These are phyloP conservation scores for Apiosordaria backusii DNA, from an alignment of 495 filamentous ascomycete species.

Conservation along the genomic window DNA sequence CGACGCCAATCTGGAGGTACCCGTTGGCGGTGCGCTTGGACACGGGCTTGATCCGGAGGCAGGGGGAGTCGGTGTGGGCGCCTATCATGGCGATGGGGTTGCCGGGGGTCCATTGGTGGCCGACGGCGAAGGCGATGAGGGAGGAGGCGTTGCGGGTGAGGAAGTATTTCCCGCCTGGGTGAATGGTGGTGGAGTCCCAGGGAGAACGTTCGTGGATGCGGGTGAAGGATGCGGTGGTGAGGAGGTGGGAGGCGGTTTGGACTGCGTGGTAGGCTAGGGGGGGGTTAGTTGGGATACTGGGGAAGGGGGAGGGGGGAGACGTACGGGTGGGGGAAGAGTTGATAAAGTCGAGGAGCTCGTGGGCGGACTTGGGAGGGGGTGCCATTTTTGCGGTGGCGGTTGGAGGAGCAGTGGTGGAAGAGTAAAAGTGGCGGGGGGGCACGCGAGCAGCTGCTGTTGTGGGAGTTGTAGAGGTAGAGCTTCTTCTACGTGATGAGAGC, in stretches of 20 bases:
- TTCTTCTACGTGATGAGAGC: background rate
- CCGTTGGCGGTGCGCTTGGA: conserved; percentile 80
- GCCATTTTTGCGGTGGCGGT: conserved; percentile 46
- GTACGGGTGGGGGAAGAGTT: conserved; percentile 93
- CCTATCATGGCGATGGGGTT: conserved; percentile 94
- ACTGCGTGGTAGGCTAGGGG: conserved; percentile 89
- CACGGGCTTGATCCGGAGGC: conserved; percentile 85
- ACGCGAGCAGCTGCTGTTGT: background rate
- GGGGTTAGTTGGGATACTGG: background rate
- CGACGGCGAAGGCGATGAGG: conserved; percentile 91
- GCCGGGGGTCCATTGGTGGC: conserved; percentile 87
- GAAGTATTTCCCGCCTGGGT: conserved; percentile 92
- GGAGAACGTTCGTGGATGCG: conserved; percentile 88
- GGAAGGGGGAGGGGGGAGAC: conserved; percentile 24
- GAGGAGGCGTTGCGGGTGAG: conserved; percentile 92
- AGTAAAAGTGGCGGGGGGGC: conserved; percentile 5
- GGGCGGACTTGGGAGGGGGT: conserved; percentile 55
- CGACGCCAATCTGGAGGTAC: conserved; percentile 93
- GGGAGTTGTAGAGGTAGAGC: background rate
- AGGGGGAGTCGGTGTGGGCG: conserved; percentile 93
- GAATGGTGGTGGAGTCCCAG: conserved; percentile 68
- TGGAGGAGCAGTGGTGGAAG: conserved; percentile 4
- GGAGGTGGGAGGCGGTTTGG: conserved; percentile 65
- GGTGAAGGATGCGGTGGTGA: conserved; percentile 78
- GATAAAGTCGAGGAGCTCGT: conserved; percentile 89